Base-by-base conservation (phyloP, 148 eudicot species). In the Dysphania ambrosioides region DNA sequence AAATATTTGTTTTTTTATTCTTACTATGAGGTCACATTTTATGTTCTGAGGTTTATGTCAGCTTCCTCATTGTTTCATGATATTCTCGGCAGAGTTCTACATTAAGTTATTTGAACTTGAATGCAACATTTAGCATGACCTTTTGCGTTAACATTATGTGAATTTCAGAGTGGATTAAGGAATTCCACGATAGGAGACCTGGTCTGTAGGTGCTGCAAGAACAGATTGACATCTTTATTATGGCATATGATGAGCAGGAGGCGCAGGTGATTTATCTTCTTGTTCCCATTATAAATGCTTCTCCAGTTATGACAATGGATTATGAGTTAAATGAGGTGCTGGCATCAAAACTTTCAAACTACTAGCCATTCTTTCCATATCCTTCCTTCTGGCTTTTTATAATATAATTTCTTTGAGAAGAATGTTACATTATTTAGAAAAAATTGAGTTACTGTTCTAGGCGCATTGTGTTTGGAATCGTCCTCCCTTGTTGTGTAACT, bases 201-300 rank as follows among this genome's bases (percentile, higher is more conserved):
- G 98, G 92, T 34, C 16, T 93, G 72, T 76, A 93, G 82, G 85
- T 86, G 70, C 79, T 93, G 81, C 96, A 91, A 71, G 83, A 89
- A 81, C 80, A 81, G 76, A 91, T 93, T 78, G 94, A 93, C 80
- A 90, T 87, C 80, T 87, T 91, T 60, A 91, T 93, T 79, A 79
- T 81, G 60, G 85, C 84, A 23, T 79, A 85, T 67, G 98, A 91
- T 51, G 88, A 72, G 82, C 74, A 84, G 74, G 85, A 88, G 82
- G 90, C 87, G 81, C 86, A 93, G 90, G 97, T 93, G 69, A 47
- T 51, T 74, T 81, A 74, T 42, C 68, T 53, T n/a, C 40, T 63
- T 59, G 57, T 34, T 21, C 5, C 3, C 16, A 2, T 47, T 47
- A 11, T 21, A 47, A 13, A 13, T 47, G 4, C 53, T 36, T 36